phyloP scores from a whole-genome alignment of 257 asterid species.

The Petunia secreta region DNA sequence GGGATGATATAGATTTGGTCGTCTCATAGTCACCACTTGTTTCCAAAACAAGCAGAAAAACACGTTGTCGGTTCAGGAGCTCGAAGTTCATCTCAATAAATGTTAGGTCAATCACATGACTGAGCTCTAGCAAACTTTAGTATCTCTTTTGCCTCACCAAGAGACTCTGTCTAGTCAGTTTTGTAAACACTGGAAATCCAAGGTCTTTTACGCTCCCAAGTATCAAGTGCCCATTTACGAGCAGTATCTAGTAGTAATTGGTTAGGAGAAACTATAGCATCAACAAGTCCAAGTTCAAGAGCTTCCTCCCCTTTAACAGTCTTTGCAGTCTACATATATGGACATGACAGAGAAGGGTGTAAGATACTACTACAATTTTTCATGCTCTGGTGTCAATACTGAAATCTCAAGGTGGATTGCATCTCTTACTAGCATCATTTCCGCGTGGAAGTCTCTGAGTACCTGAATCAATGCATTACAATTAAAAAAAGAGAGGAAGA shows the following conservation, averaged over 20 bases:
- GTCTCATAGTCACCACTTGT: no score
- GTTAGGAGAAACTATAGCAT: constrained; percentile 71
- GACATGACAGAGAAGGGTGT: constrained; percentile 21
- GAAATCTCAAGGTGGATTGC: background rate
- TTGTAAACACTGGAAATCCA: constrained; percentile 78
- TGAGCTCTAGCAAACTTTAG: constrained; percentile 89
- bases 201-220: constrained; percentile 68
- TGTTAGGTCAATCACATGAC: no score
- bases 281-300: constrained; percentile 87
- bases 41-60: no score
- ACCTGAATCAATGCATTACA: constrained; percentile 52
- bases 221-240: constrained; percentile 89
- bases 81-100: no score
- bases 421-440: constrained; percentile 93
- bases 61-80: no score
- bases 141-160: constrained; percentile 89
- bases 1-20: constrained; percentile 91
- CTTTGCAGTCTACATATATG: constrained; percentile 67
- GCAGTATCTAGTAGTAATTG: constrained; percentile 71
- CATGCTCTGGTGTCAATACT: background rate
- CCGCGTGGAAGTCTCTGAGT: constrained; percentile 99
- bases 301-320: constrained; percentile 92
- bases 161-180: constrained; percentile 83
- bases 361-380: constrained; percentile 9
- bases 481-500: background rate